Evolutionary conservation across 2,329 filamentous ascomycete genomes (phyloP).

Genomic region (Trichoderma arundinaceum): DNA sequence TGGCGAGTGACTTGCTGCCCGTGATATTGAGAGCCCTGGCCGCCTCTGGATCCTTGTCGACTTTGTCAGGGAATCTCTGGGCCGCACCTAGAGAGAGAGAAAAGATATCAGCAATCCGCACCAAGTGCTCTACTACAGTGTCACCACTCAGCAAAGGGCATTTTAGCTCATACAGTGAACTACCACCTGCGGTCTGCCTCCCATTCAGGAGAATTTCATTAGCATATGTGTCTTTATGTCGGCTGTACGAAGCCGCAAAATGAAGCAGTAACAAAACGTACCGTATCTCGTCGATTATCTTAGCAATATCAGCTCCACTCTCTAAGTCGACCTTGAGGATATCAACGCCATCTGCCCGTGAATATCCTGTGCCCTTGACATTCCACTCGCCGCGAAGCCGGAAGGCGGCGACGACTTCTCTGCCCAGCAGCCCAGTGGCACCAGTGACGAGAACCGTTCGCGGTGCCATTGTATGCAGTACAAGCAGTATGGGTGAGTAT

Average conservation of each 20-base stretch:
- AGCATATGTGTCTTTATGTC: background rate
- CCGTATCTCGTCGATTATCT: constrained; percentile 60
- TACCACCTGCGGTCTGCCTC: constrained; percentile 27
- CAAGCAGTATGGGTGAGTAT: background rate
- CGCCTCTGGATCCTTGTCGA: constrained; percentile 77
- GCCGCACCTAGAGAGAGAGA: constrained; percentile 69
- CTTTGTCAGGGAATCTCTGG: constrained; percentile 86
- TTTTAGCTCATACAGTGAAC: constrained; percentile 31
- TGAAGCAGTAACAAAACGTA: constrained; percentile 44
- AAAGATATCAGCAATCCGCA: constrained; percentile 32
- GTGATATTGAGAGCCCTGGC: constrained; percentile 76
- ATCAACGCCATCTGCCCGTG: constrained; percentile 71
- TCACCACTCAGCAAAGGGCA: background rate
- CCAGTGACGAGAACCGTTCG: constrained; percentile 76
- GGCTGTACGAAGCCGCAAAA: background rate
- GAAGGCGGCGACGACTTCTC: constrained; percentile 77
- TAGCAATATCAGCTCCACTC: constrained; percentile 54
- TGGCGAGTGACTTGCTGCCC: constrained; percentile 70
- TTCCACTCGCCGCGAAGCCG: constrained; percentile 61
- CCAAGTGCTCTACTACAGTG: background rate
- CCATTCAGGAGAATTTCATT: background rate
- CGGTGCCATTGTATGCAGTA: constrained; percentile 34
- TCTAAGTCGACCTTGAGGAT: constrained; percentile 66
- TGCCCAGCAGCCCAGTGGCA: constrained; percentile 81
- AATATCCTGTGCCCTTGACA: constrained; percentile 76